These are phyloP conservation scores for Eragrostis curvula DNA, from an alignment of 176 grass and related monocot species.

Conservation along the genomic window DNA sequence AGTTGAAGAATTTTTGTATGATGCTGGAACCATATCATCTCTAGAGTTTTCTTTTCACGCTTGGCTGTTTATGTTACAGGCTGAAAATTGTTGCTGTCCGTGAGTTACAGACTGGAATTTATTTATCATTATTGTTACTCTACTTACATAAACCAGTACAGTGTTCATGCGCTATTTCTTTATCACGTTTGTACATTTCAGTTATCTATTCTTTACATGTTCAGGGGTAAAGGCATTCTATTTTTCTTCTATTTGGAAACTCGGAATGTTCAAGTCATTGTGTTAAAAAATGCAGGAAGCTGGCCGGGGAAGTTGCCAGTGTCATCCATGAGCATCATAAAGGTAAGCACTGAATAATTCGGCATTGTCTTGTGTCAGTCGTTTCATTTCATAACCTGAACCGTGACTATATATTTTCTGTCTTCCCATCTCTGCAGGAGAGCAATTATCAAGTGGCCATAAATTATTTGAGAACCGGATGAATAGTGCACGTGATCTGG, in stretches of 20 bases:
- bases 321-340: conserved; percentile 16
- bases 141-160: too few relatives aligned
- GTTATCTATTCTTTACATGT: conserved; percentile 20
- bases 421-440: neutral
- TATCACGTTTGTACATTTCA: too few relatives aligned
- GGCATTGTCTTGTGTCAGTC: neutral
- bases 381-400: neutral
- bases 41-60: neutral
- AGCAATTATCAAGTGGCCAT: neutral
- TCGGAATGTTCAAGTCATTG: neutral
- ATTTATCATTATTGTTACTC: neutral
- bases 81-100: neutral
- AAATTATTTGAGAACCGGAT: neutral
- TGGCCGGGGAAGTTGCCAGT: neutral
- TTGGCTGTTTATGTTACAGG: neutral
- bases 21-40: neutral
- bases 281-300: conserved; percentile 24
- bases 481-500: neutral
- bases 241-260: conserved; percentile 2
- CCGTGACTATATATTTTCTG: neutral
- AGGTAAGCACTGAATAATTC: conserved; percentile 12
- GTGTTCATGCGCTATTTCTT: too few relatives aligned
- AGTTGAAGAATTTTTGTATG: too few relatives aligned
- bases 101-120: conserved; percentile 7
- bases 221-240: conserved; percentile 3